Conservation (phyloP, 2,329 filamentous ascomycete genomes). For the Penicillium sclerotiorum region DNA sequence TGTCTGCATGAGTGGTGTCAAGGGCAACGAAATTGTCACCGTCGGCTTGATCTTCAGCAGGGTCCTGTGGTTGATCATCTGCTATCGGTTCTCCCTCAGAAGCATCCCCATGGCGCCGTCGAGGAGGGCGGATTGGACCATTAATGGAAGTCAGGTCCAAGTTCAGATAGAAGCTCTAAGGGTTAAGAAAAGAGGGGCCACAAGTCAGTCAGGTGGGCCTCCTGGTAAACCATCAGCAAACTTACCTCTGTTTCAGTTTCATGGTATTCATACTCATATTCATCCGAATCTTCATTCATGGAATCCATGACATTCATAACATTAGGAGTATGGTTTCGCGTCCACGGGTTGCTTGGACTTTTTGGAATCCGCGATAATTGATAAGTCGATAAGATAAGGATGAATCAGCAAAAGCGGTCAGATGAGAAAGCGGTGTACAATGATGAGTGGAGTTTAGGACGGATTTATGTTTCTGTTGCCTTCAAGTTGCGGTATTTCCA, state of each 20-base stretch:
- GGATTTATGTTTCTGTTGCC: not conserved
- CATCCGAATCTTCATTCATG: slow-evolving; percentile 44
- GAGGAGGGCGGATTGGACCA: slow-evolving; percentile 39
- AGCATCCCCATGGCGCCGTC: slow-evolving; percentile 26
- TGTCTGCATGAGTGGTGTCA: slow-evolving; percentile 39
- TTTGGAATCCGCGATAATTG: no score
- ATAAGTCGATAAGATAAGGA: slow-evolving; percentile 16
- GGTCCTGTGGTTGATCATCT: not conserved
- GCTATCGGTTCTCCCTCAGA: not conserved
- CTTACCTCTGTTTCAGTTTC: slow-evolving; percentile 55
- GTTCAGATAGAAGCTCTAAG: slow-evolving; percentile 61
- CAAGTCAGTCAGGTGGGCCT: no score
- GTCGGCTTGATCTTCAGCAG: slow-evolving; percentile 13
- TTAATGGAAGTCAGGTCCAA: slow-evolving; percentile 58
- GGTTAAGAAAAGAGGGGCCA: slow-evolving; percentile 3
- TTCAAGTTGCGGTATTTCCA: not conserved
- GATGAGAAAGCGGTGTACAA: not conserved
- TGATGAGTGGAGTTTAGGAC: no score
- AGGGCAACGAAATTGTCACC: slow-evolving; percentile 40
- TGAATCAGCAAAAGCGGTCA: slow-evolving; percentile 16
- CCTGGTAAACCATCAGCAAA: slow-evolving; percentile 1
- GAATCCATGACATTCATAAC: slow-evolving; percentile 15
- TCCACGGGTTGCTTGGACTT: not conserved
- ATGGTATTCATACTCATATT: slow-evolving; percentile 66
- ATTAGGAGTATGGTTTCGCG: no score